Evolutionary conservation across 2,329 filamentous ascomycete genomes (phyloP).

Genomic region (Scedosporium dehoogii): DNA sequence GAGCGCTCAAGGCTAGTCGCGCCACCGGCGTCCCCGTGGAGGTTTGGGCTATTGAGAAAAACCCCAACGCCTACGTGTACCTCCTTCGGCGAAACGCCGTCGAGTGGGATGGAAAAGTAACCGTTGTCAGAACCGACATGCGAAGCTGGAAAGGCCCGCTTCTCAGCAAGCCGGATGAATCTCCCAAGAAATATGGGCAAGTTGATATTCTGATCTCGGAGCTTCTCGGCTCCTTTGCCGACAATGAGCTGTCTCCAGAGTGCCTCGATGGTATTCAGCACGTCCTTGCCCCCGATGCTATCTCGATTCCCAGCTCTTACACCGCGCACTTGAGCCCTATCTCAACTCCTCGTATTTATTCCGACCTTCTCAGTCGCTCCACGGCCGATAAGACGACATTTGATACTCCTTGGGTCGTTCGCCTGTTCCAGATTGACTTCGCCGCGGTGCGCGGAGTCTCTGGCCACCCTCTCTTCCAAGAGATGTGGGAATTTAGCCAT

Average conservation of each 20-base stretch:
- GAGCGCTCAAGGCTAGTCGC: constrained; percentile 72
- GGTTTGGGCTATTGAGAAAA: constrained; percentile 93
- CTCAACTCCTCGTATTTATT: constrained; percentile 72
- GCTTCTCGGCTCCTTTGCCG: constrained; percentile 86
- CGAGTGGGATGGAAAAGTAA: constrained; percentile 73
- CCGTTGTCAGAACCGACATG: constrained; percentile 94
- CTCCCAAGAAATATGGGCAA: constrained; percentile 44
- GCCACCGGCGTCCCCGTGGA: constrained; percentile 68
- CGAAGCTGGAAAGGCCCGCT: constrained; percentile 83
- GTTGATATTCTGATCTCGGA: constrained; percentile 94
- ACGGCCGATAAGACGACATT: constrained; percentile 60
- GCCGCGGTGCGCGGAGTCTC: constrained; percentile 53
- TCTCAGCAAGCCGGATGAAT: constrained; percentile 29
- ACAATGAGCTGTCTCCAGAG: constrained; percentile 95
- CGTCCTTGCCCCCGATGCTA: constrained; percentile 71
- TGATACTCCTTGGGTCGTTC: constrained; percentile 90
- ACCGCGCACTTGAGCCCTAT: constrained; percentile 92
- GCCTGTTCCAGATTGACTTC: constrained; percentile 82
- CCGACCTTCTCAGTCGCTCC: constrained; percentile 61
- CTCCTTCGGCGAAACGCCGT: constrained; percentile 76
- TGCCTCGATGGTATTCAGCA: constrained; percentile 94
- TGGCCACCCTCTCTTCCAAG: constrained; percentile 55
- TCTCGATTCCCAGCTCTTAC: constrained; percentile 90
- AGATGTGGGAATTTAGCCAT: constrained; percentile 73
- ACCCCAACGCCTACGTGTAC: constrained; percentile 93